Percentiles rank a stretch among this genome's conserved stretches.
Evolutionary conservation across 495 filamentous ascomycete species (phyloP).

Genomic region (Aspergillus baeticus): DNA sequence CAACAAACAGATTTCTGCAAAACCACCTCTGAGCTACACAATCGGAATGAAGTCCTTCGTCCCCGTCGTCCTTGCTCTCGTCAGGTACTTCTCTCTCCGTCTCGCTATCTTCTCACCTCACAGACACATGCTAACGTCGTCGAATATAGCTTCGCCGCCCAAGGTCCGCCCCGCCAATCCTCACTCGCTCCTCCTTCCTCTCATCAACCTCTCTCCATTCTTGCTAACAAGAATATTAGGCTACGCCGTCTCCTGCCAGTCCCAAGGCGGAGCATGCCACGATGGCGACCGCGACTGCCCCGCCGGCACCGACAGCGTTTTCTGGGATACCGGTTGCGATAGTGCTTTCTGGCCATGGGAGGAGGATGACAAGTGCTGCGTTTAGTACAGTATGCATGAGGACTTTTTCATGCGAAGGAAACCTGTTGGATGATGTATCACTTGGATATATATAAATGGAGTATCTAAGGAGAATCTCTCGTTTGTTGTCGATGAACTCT

Average conservation of each 20-base stretch:
- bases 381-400: too few species aligned
- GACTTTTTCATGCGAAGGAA: too few species aligned
- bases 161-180: constrained; percentile 10
- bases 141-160: constrained; percentile 3
- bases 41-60: neutral
- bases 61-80: neutral
- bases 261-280: constrained; percentile 6
- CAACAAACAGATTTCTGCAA: neutral
- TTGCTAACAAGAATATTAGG: neutral
- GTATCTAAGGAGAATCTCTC: too few species aligned
- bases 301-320: neutral
- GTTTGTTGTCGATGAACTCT: too few species aligned
- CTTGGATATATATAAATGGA: too few species aligned
- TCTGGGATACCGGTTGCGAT: constrained; percentile 6
- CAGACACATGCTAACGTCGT: neutral
- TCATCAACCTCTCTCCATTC: neutral
- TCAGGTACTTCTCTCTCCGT: neutral
- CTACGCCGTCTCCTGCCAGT: constrained; percentile 9
- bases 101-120: neutral
- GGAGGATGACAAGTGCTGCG: constrained; percentile 12
- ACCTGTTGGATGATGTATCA: too few species aligned
- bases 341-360: constrained; percentile 1
- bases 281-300: constrained; percentile 11
- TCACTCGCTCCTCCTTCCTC: neutral
- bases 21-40: neutral